phyloP scores from a whole-genome alignment of 805 yeast species.

The Wickerhamomyces pijperi region DNA sequence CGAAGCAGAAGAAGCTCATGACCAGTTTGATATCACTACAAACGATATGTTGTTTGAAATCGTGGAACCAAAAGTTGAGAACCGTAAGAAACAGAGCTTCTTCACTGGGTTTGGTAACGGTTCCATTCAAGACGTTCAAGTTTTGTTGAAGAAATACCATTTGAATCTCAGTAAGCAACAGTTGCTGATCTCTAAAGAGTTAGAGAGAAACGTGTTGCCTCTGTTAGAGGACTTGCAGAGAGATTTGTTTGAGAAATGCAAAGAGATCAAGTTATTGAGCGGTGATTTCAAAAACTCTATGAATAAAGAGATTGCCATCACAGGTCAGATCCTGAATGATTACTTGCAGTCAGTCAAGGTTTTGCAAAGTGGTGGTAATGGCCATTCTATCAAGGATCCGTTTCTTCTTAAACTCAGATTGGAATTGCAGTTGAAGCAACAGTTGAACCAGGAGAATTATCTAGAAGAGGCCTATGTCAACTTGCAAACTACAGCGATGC shows the following conservation, averaged over 20 bases:
- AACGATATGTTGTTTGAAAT: conserved; percentile 23
- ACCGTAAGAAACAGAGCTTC: conserved; percentile 34
- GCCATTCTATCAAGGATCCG: conserved; percentile 56
- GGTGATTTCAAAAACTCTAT: conserved; percentile 77
- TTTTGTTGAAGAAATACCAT: conserved; percentile 57
- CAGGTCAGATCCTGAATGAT: conserved; percentile 44
- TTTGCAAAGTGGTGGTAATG: conserved; percentile 31
- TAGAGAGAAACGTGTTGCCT: conserved; percentile 51
- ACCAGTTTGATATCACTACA: conserved; percentile 10
- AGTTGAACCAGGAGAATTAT: conserved; percentile 73
- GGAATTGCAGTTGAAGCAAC: conserved; percentile 68
- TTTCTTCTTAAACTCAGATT: conserved; percentile 57
- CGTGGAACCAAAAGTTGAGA: conserved; percentile 21
- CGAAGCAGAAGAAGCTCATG: neutral
- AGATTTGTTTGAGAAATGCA: conserved; percentile 71
- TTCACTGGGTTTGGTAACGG: conserved; percentile 59
- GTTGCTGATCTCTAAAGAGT: conserved; percentile 40
- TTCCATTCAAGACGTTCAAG: conserved; percentile 76
- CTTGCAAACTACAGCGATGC: conserved; percentile 77
- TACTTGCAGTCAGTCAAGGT: conserved; percentile 51
- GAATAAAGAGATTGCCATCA: conserved; percentile 53
- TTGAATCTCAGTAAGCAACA: conserved; percentile 49
- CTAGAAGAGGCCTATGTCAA: conserved; percentile 82
- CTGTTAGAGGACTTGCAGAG: conserved; percentile 56
- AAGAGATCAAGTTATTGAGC: conserved; percentile 72